A percentile compares a stretch with the other conserved stretches of the same genome.
These are phyloP conservation scores for Hymenoscyphus occultus DNA, from an alignment of 2,329 filamentous ascomycete genomes.

Conservation along the genomic window DNA sequence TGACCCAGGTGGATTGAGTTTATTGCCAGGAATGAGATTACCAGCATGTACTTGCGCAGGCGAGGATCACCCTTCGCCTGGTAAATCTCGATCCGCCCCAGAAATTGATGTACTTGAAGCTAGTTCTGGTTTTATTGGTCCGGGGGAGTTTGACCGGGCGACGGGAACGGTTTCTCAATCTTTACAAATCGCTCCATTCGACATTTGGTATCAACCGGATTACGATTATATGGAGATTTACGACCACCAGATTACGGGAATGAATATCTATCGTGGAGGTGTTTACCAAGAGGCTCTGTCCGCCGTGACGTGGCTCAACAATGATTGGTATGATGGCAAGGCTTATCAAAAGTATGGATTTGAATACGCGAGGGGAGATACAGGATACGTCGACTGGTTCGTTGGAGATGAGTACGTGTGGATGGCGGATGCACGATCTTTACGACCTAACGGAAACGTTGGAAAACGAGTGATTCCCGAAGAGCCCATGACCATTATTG, in stretches of 20 bases:
- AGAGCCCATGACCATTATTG: conserved; percentile 65
- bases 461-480: conserved; percentile 62
- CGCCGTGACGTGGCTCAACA: conserved; percentile 58
- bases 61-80: conserved; percentile 63
- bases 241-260: conserved; percentile 51
- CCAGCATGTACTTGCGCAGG: conserved; percentile 64
- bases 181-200: conserved; percentile 66
- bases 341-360: conserved; percentile 61
- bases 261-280: conserved; percentile 61
- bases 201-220: conserved; percentile 66
- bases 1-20: conserved; percentile 62
- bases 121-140: conserved; percentile 43
- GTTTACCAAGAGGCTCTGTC: conserved; percentile 63
- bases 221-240: conserved; percentile 65
- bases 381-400: conserved; percentile 65
- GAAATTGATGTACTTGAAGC: conserved; percentile 73
- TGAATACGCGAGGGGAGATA: conserved; percentile 58
- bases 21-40: conserved; percentile 66
- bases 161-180: conserved; percentile 64
- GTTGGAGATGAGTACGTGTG: conserved; percentile 63
- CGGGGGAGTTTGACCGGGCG: conserved; percentile 46
- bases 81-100: conserved; percentile 63
- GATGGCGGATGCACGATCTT: conserved; percentile 56
- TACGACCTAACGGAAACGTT: conserved; percentile 68
- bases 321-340: conserved; percentile 65